Conservation (phyloP, 1,284 basidiomycete species). For the Ceratobasidium sp. region DNA sequence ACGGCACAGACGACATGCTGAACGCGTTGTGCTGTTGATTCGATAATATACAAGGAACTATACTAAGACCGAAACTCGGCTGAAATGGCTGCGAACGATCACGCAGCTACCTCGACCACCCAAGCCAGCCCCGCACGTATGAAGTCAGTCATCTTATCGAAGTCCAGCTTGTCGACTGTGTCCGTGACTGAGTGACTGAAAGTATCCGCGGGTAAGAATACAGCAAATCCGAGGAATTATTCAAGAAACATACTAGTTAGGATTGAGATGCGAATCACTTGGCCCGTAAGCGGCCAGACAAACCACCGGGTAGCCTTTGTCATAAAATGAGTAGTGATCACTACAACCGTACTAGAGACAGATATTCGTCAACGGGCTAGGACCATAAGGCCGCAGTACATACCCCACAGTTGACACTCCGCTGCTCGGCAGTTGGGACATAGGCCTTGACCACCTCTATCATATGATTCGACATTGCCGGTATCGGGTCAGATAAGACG, state of each 20-base stretch:
- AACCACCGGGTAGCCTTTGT: conserved; percentile 42
- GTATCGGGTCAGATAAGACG: conserved; percentile 40
- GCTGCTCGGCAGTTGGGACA: conserved; percentile 24
- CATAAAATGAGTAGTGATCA: conserved; percentile 43
- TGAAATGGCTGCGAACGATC: too few relatives aligned
- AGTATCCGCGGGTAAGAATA: neutral
- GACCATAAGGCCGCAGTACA: neutral
- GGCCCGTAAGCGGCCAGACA: conserved; percentile 43
- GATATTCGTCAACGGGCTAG: neutral
- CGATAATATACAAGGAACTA: too few relatives aligned
- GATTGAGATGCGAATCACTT: conserved; percentile 44
- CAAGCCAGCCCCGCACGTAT: conserved; percentile 44
- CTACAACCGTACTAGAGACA: conserved; percentile 25
- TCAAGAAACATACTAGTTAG: conserved; percentile 37
- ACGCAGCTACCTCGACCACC: conserved; percentile 44
- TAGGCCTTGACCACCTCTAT: conserved; percentile 24
- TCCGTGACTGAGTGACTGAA: conserved; percentile 33
- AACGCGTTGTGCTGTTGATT: too few relatives aligned
- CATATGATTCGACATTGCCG: conserved; percentile 39
- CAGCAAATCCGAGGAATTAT: neutral
- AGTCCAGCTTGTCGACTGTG: conserved; percentile 43
- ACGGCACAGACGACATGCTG: too few relatives aligned
- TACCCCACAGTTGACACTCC: conserved; percentile 27
- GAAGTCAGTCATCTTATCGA: conserved; percentile 47
- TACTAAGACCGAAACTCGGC: too few relatives aligned